Conservation (phyloP, 805 yeast genomes). For the Wickerhamiella galacta region DNA sequence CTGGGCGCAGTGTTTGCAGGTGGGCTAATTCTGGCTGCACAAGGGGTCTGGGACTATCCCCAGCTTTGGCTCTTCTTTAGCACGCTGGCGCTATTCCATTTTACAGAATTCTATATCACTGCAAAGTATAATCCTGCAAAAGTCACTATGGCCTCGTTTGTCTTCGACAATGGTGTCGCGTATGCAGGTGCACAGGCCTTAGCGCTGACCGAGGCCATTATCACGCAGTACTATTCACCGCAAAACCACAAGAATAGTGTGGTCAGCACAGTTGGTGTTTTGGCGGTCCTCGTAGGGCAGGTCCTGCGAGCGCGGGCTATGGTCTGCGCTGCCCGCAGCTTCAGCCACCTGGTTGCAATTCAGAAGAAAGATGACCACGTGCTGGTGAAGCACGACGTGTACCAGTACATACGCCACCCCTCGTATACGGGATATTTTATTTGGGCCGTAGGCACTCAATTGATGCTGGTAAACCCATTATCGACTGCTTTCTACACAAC, state of each 20-base stretch:
- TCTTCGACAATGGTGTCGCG: slow-evolving; percentile 44
- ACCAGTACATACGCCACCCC: slow-evolving; percentile 61
- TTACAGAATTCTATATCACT: slow-evolving; percentile 67
- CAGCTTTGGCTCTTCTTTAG: slow-evolving; percentile 34
- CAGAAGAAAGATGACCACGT: slow-evolving; percentile 37
- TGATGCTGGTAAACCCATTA: slow-evolving; percentile 50
- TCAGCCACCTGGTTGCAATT: slow-evolving; percentile 61
- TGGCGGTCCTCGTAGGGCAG: slow-evolving; percentile 45
- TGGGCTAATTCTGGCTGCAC: slow-evolving; percentile 7
- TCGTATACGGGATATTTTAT: slow-evolving; percentile 80
- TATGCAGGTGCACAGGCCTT: slow-evolving; percentile 40
- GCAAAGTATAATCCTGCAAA: slow-evolving; percentile 52
- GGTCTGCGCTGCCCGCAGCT: slow-evolving; percentile 75
- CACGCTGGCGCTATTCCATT: slow-evolving; percentile 49
- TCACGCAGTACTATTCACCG: slow-evolving; percentile 26
- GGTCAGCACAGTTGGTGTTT: slow-evolving; percentile 30
- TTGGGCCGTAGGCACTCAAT: slow-evolving; percentile 84
- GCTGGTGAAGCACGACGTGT: slow-evolving; percentile 61
- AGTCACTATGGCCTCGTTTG: slow-evolving; percentile 53
- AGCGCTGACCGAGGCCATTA: slow-evolving; percentile 34
- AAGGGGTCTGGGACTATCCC: slow-evolving; percentile 5
- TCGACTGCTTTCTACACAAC: slow-evolving; percentile 35
- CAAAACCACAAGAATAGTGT: slow-evolving; percentile 1
- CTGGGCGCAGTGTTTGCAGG: slow-evolving; percentile 18
- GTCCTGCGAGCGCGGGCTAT: slow-evolving; percentile 54